Evolutionary conservation across 2,329 filamentous ascomycete species (phyloP), one percentile per base, ranked within the genome.

Genomic region (Cladobotryum protrusum): DNA sequence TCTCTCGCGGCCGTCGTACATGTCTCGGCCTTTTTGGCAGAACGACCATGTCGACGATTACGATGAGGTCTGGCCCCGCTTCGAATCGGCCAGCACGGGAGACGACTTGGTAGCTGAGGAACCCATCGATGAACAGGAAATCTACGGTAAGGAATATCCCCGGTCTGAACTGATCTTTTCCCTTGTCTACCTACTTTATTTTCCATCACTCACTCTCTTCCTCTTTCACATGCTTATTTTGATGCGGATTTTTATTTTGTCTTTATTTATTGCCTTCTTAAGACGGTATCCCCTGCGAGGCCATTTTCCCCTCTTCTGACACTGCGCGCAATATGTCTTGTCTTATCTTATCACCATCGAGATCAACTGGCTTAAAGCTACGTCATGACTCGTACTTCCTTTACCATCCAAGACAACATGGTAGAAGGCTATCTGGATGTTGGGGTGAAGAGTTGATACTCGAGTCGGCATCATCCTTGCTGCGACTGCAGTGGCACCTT

Each of bases 101-200:
- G 72, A 81, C 45, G 80, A 83, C 51, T 80, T 85, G 52, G 77
- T 82, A 44, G 72, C 75, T 1, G 76, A 83, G 34, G 91, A 97
- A 60, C 87, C 87, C 50, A 96, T 99, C 58, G 93, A 99, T 64
- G 89, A 95, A 67, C 93, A 96, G 68, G 93, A 99, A 70, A 92
- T 99, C 39, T 99, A 92, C 65, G 90, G 89, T 93, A 72, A 55
- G 73, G 52, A 42, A n/a, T 17, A 18, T 29, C 24, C 24, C 24
- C 11, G 24, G 6, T 29, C 24, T 29, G 24, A 29, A 29, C 24
- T 40, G 29, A 5, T 44, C 29, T 29, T 6, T 36, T 24, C 15
- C 41, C 20, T 43, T 29, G 24, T 43, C 20, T 9, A 32, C 18
- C 17, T 49, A 14, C 40, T 15, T 37, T 47, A n/a, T 41, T 40